Conservation (phyloP, 805 yeast species). For the Suhomyces emberorum region DNA sequence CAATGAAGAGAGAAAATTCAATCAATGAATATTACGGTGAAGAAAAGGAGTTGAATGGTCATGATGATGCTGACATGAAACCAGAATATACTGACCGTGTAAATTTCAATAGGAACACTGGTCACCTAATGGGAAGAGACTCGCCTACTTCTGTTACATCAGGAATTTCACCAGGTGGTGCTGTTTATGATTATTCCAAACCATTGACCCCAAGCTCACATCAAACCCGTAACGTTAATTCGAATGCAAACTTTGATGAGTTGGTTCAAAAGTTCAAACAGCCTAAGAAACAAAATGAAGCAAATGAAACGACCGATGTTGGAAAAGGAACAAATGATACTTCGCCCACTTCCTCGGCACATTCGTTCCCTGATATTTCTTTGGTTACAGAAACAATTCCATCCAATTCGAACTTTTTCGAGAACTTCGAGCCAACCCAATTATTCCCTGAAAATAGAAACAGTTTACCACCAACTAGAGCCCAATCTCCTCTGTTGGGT, state of each 20-base stretch:
- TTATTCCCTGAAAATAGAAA: constrained; percentile 44
- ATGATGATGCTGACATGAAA: too few species aligned
- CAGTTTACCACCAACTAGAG: constrained; percentile 36
- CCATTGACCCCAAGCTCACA: constrained; percentile 3
- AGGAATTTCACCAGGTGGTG: constrained; percentile 28
- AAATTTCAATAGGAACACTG: constrained; percentile 4
- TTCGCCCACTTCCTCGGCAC: constrained; percentile 34
- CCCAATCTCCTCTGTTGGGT: constrained; percentile 28
- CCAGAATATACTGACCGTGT: neutral
- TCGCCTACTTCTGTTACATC: constrained; percentile 16
- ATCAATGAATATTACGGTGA: constrained; percentile 14
- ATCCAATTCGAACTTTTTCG: constrained; percentile 42
- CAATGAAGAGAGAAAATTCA: constrained; percentile 16
- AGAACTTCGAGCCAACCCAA: constrained; percentile 56
- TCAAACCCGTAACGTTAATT: neutral
- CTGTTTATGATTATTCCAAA: constrained; percentile 14
- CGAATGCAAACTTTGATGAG: constrained; percentile 23
- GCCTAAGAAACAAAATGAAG: constrained; percentile 8
- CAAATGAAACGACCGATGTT: neutral
- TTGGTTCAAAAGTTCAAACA: constrained; percentile 32
- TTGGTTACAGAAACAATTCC: constrained; percentile 53
- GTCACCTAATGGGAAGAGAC: constrained; percentile 5
- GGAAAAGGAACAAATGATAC: constrained; percentile 16
- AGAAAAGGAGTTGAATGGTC: too few species aligned
- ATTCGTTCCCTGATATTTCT: constrained; percentile 51